A percentile compares a stretch with the other conserved stretches of the same genome.
Evolutionary conservation across 306 rosid genomes (phyloP).

Genomic region (Astragalus membranaceus): DNA sequence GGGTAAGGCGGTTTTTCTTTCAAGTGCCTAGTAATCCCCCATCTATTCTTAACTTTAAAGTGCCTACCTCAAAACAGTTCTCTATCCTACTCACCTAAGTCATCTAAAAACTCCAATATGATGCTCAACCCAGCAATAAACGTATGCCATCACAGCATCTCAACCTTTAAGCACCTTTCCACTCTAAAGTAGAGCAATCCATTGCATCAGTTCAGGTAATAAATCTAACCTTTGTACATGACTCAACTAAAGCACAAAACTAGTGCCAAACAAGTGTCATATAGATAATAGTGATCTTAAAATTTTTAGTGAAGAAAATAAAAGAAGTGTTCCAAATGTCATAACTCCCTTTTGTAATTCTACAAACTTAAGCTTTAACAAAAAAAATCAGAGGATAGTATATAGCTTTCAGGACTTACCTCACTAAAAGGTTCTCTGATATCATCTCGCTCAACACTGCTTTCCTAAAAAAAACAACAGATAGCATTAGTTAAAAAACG

Average conservation of each 20-base stretch:
- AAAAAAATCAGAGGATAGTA: background rate
- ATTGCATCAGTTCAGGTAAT: background rate
- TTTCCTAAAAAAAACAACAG: conserved; percentile 53
- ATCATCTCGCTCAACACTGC: conserved; percentile 91
- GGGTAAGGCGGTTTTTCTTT: background rate
- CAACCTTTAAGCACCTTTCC: background rate
- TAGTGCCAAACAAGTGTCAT: background rate
- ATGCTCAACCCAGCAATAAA: background rate
- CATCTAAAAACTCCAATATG: background rate
- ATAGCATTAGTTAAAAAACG: conserved; percentile 17
- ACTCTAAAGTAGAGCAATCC: background rate
- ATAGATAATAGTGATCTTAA: background rate
- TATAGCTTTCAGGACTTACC: conserved; percentile 38
- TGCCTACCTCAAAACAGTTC: background rate
- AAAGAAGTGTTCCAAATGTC: background rate
- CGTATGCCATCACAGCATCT: background rate
- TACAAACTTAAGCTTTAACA: background rate
- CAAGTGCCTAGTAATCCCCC: background rate
- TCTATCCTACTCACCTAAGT: conserved; percentile 2
- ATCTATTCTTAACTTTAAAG: background rate
- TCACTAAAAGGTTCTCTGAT: conserved; percentile 93
- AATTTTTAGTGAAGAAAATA: background rate
- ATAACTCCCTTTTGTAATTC: background rate
- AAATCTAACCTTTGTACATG: background rate
- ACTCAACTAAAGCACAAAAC: background rate